Percentiles rank a stretch among this genome's conserved stretches.
Evolutionary conservation across 2,329 filamentous ascomycete genomes (phyloP).

Genomic region (Trichoderma koningii): DNA sequence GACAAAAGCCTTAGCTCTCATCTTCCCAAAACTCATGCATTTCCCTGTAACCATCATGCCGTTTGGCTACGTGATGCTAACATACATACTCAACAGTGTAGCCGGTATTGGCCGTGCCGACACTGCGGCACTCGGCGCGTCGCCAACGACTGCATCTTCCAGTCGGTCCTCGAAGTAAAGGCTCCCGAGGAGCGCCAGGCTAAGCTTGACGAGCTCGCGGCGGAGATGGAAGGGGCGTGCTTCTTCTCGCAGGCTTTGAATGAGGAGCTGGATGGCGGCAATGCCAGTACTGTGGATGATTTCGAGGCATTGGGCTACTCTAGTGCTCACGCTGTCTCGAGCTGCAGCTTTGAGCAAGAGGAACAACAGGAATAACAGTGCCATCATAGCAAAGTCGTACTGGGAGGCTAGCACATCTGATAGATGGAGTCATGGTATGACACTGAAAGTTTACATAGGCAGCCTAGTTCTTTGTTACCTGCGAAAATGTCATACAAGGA

Average conservation of each 20-base stretch:
- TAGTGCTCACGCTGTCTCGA: slow-evolving; percentile 33
- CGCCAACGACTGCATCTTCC: slow-evolving; percentile 41
- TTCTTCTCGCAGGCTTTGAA: slow-evolving; percentile 25
- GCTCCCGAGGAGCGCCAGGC: background rate
- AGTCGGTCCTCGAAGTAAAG: slow-evolving; percentile 20
- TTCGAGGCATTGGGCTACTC: slow-evolving; percentile 44
- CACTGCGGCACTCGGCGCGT: slow-evolving; percentile 46
- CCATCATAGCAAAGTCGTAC: background rate
- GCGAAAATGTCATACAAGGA: slow-evolving; percentile 30
- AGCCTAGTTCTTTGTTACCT: slow-evolving; percentile 35
- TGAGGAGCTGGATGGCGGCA: slow-evolving; percentile 31
- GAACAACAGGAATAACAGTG: slow-evolving; percentile 2
- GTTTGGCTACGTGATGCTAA: background rate
- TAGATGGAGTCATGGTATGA: slow-evolving; percentile 31
- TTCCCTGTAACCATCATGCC: no score
- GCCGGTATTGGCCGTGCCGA: slow-evolving; percentile 45
- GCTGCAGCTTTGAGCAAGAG: background rate
- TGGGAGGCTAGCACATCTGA: background rate
- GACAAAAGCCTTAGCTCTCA: no score
- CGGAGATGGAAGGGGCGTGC: background rate
- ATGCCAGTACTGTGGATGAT: slow-evolving; percentile 34
- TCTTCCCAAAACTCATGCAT: no score
- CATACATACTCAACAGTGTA: slow-evolving; percentile 37
- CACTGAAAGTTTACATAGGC: slow-evolving; percentile 30
- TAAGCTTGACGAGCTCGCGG: background rate